Evolutionary conservation across 306 rosid genomes (phyloP), one percentile per base, ranked within the genome.

Genomic region (Ormosia semicastrata): DNA sequence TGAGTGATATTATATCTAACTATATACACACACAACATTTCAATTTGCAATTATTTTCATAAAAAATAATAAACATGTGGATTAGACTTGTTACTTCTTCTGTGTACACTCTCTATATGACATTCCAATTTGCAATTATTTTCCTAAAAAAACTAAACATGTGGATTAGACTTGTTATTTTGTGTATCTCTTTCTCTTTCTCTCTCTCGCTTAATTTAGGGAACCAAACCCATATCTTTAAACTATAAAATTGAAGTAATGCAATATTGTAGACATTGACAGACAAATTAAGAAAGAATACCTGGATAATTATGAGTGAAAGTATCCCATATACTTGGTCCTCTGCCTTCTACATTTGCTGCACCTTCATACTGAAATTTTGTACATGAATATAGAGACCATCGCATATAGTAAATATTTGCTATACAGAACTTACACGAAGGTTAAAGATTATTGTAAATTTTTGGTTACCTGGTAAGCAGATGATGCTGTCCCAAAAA

Each of bases 291-390:
- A 47, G 12, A 34, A 14, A 53, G 34, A 50, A 15, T 9, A 81
- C 85, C 85, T 77, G 92, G 81, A 44, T 79, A 59, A 24, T 84
- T 76, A 71, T 90, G 97, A 7, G 89, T 62, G 77, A 56, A 88
- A 17, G 82, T 34, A 71, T 92, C 97, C 94, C 92, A 92, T 69
- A 92, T 82, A 68, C 89, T 88, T 30, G 92, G 91, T 47, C 90
- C 91, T 80, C 79, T 87, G 9, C 97, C 92, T 41, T 81, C 91
- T 46, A 75, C 78, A 37, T 75, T 66, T 64, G 88, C 90, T 54
- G 88, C 91, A 63, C 97, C 97, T 84, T 92, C 92, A 29, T 77
- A 85, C 92, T 92, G 68, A 66, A 53, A 53, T 36, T 24, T 62
- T 24, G 11, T 44, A 50, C 54, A 49, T 14, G 24, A 3, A 44